Conservation (phyloP, 257 asterid genomes). For the Solanum ossicruentum region DNA sequence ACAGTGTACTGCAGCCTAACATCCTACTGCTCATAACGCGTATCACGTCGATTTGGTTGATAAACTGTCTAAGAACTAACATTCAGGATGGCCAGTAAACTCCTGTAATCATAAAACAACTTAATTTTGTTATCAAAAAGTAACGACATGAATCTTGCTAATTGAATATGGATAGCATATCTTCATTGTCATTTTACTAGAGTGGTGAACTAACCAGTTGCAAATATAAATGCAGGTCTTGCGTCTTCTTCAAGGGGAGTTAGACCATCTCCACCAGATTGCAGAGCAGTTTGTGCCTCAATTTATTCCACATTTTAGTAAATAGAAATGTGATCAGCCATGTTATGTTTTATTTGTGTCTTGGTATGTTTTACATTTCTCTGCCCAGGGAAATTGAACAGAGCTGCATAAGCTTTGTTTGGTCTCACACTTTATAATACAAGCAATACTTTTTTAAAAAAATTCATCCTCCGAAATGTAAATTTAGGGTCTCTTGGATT, state of each 20-base stretch:
- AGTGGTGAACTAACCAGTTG: background rate
- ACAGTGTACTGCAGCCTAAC: background rate
- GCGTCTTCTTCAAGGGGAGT: constrained; percentile 65
- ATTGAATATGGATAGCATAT: background rate
- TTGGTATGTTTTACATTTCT: background rate
- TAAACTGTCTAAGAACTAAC: background rate
- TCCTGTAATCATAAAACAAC: background rate
- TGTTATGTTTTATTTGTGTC: background rate
- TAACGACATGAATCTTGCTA: background rate
- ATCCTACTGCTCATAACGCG: background rate
- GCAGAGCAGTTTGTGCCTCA: constrained; percentile 58
- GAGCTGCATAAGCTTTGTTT: background rate
- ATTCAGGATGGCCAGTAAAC: background rate
- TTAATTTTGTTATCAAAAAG: background rate
- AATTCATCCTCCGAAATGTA: background rate
- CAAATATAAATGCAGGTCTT: constrained; percentile 35
- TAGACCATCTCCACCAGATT: constrained; percentile 35
- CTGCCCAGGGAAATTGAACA: background rate
- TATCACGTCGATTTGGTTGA: background rate
- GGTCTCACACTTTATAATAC: background rate
- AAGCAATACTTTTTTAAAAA: background rate
- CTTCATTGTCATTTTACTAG: background rate
- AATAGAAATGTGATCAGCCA: background rate
- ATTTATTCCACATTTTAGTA: constrained; percentile 7
- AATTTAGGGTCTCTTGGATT: background rate